Evolutionary conservation across 1,139 yeast species (phyloP), one percentile per base, ranked within the genome.

Genomic region (Taphrina wiesneri): DNA sequence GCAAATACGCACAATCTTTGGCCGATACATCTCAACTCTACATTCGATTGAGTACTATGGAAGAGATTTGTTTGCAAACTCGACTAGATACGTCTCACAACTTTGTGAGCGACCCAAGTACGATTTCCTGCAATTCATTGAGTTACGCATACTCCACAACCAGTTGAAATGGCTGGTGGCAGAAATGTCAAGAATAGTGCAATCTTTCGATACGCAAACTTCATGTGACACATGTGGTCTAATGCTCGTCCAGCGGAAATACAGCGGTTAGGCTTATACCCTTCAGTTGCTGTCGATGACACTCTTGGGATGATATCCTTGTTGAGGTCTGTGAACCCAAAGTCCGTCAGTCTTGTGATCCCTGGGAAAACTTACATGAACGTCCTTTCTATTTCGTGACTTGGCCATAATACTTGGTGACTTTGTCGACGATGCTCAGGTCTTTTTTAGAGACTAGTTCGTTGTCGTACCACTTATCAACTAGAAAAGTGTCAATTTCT

Each of bases 381-480:
- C 49, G 49, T 45, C 49, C 49, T 45, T 45, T 45, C 49, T 45
- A 21, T 13, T 45, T 7, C 49, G 49, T 45, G 49, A 45, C 28
- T n/a, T n/a, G n/a, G n/a, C n/a, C n/a, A n/a, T n/a, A n/a, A n/a
- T n/a, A n/a, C n/a, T n/a, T n/a, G n/a, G n/a, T n/a, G n/a, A 32
- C 13, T 32, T 32, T 3, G n/a, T 45, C 49, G 49, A 45, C 49
- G 49, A 21, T 45, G 49, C 49, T 45, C 49, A 45, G 49, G 49
- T 45, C 7, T 11, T n/a, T 2, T 15, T 15, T 39, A 17, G 45
- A 39, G 45, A 7, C 45, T 39, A 5, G 7, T 30, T 6, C 11
- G 9, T 30, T 30, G 34, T 30, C 34, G 34, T 30, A 30, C 11
- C 34, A 11, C 34, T 30, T 30, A 30, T 30, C 34, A 11, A 30